Evolutionary conservation across 139 green algal species (phyloP), one percentile per base, ranked within the genome.

Genomic region (Raphidocelis subcapitata): DNA sequence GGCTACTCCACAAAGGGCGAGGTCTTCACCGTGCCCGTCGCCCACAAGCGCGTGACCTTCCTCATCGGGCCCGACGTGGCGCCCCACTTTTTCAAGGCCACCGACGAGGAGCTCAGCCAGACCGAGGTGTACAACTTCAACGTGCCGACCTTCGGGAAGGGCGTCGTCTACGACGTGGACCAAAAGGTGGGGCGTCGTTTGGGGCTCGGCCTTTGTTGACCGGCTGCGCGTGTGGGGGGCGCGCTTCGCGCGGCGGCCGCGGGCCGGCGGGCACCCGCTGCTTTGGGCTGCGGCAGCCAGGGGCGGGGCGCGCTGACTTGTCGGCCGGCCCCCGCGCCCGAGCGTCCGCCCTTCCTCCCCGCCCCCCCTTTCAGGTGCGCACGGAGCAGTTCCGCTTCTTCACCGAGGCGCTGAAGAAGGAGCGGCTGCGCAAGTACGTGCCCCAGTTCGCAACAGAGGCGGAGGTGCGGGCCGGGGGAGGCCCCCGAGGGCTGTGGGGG

Each of bases 81-180:
- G 15, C 74, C 89, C 0, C 91, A 98, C 80, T 99, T 99, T 69
- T 99, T 97, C 89, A 99, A 98, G 75, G 93, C 88, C 28, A 89
- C 77, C 24, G 94, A 98, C 71, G 92, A 97, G 23, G 86, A 94
- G 62, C 90, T 98, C 81, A 93, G 84, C 83, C 93, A 98, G 80
- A 90, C 86, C 2, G 93, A 98, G 88, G 89, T 98, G 59, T 99
- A 99, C 79, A 76, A 92, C 62, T 99, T 97, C 86, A 98, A 96
- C 80, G 90, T 98, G 23, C 96, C 95, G 14, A 99, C 96, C 3
- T 99, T 99, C 79, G 96, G 96, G 14, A 79, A 80, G 32, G 95
- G 92, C 33, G 96, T 99, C 1, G 95, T 99, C n/a, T 99, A 95
- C 69, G 96, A 98, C 72, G 96, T 99, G 46, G 90, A 98, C 69